Evolutionary conservation across 169 alveolate genomes (phyloP), one percentile per base, ranked within the genome.

Genomic region (Plasmodium reichenowi): DNA sequence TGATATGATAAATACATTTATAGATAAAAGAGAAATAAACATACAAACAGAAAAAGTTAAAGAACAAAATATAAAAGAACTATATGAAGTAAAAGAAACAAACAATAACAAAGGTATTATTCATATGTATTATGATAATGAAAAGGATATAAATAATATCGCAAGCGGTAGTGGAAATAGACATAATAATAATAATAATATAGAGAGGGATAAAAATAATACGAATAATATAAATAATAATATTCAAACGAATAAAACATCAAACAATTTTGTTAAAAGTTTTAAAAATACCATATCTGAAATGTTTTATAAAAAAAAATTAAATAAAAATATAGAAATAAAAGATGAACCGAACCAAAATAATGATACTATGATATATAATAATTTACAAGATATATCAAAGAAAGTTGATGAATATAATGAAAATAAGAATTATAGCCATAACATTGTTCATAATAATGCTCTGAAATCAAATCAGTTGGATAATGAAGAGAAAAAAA

Each of bases 201-300:
- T 17, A 10, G 24, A n/a, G 2, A 15, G 62, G 9, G 62, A 54
- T 54, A 15, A 15, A n/a, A 54, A 15, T 2, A 13, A 15, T 15
- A 52, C 24, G 10, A 52, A 52, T 52, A 52, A 15, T 15, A 52
- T 52, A n/a, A 52, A n/a, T 52, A 15, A 15, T 15, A 15, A 5
- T n/a, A 54, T n/a, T 12, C 20, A 54, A n/a, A 15, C 20, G 2
- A 15, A 12, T 54, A 15, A 15, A 15, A 15, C 20, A 24, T 24
- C 71, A 58, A 75, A 56, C 32, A 50, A 66, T 24, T 62, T 45
- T 38, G 26, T 32, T 32, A 64, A 45, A 75, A 43, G 52, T 32
- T 62, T 75, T 75, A 68, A 58, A 38, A 75, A 22, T 10, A 20
- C 64, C n/a, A 45, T 56, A 8, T 22, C 75, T 29, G 74, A 75